Evolutionary conservation across 2,329 filamentous ascomycete species (phyloP), one percentile per base, ranked within the genome.

Genomic region (Aspergillus hiratsukae): DNA sequence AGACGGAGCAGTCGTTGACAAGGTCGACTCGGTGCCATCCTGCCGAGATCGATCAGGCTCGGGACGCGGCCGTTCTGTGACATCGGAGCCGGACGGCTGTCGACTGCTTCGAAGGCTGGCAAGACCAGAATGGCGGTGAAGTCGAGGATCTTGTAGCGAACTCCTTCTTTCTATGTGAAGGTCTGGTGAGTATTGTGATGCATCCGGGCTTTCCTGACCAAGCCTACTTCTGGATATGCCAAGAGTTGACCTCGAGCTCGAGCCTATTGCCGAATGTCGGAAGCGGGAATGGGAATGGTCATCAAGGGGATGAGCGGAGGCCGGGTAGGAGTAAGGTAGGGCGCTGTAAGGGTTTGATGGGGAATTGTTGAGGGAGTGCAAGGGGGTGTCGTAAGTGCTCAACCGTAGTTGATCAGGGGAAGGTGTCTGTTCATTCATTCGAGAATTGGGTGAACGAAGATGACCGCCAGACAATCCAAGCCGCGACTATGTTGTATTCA

Each of bases 1-100:
- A 1, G 91, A 95, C 11, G 92, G 90, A 1, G 90, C 91, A 1
- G 88, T 91, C 0, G 90, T 94, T 0, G 94, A 97, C 35, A 89
- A 82, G 0, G 89, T 93, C 0, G 94, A 97, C 66, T 94, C 91
- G 0, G 91, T 91, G 8, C 87, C 87, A 66, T 92, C 87, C 21
- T 69, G 65, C 52, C 70, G 68, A 29, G 73, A 52, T 52, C 69
- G 72, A 25, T 75, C 72, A n/a, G 58, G 52, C 10, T 70, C 73
- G 53, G 63, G 62, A 57, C 60, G 72, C 50, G 61, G 66, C 54
- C 66, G 69, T 55, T 73, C 72, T 7, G 68, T 70, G 49, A 61
- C 65, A 55, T 73, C 74, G 37, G 68, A 74, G 49, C 55, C 62
- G n/a, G 68, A 74, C 48, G 64, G 61, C 31, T 72, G 69, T 49